Evolutionary conservation across 2,329 filamentous ascomycete genomes (phyloP).

Genomic region (Fusarium drepaniforme): DNA sequence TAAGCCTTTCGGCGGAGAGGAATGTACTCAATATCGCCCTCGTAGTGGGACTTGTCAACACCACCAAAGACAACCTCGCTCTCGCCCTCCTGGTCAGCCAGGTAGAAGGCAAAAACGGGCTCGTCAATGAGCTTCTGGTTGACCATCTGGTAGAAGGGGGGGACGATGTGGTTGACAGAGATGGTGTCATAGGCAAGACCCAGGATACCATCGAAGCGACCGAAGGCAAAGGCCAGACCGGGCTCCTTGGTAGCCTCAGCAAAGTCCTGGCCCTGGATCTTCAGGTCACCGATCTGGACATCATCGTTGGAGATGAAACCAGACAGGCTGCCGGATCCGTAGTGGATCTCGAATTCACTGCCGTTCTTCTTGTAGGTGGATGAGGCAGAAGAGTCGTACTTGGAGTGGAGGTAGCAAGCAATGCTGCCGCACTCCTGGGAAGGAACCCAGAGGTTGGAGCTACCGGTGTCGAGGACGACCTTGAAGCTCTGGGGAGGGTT

Average conservation of each 20-base stretch:
- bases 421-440: constrained; percentile 92
- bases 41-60: constrained; percentile 82
- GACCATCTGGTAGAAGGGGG: constrained; percentile 97
- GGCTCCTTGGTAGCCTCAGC: constrained; percentile 97
- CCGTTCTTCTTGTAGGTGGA: constrained; percentile 96
- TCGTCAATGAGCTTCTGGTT: constrained; percentile 91
- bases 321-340: constrained; percentile 93
- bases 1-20: constrained; percentile 98
- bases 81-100: constrained; percentile 78
- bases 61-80: constrained; percentile 94
- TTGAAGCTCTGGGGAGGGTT: constrained; percentile 96
- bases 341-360: constrained; percentile 90
- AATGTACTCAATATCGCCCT: constrained; percentile 90
- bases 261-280: constrained; percentile 91
- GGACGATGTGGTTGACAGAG: constrained; percentile 94
- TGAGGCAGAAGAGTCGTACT: constrained; percentile 93
- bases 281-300: constrained; percentile 88
- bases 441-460: constrained; percentile 99
- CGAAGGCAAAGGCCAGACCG: constrained; percentile 97
- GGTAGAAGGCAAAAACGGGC: constrained; percentile 96
- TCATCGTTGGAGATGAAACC: constrained; percentile 94
- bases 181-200: constrained; percentile 96
- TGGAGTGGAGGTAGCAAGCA: constrained; percentile 96
- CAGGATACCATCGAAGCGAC: constrained; percentile 95
- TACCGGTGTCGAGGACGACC: constrained; percentile 97